Evolutionary conservation across 495 filamentous ascomycete species (phyloP), one percentile per base, ranked within the genome.

Genomic region (Halenospora varia): DNA sequence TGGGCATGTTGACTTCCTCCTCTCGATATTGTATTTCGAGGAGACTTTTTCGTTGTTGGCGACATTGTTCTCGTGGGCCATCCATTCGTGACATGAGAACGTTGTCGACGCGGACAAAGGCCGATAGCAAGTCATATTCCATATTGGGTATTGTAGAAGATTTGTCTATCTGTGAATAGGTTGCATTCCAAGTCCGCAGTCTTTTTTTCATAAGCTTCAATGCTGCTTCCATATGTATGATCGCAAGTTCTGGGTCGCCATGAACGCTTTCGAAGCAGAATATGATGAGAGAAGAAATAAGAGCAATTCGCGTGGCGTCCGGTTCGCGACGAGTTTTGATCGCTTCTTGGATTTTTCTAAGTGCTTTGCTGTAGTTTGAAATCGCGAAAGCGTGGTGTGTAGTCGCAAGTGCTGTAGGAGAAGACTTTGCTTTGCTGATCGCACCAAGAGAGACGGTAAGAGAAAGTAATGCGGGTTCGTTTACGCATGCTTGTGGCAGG

Each of bases 381-480:
- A 57, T 10, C 2, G 60, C 60, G 25, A 25, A 53, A 4, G 48
- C 1, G 2, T 18, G 59, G 46, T 61, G 59, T 29, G 25, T 11
- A 24, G 44, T 19, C 0, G 4, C 24, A 3, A 0, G 19, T 1
- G 23, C 13, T 2, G 15, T 1, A 2, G 75, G 77, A 56, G 82
- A 77, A 52, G 84, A 20, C 17, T 44, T 35, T 18, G 57, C 48
- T 51, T 55, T 60, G 3, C 25, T 83, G 17, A 85, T 70, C 0
- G 82, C 79, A 26, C 80, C 79, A n/a, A 88, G 68, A 25, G 85
- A 82, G 10, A 85, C 72, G 1, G 84, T 74, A 10, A 84, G 81
- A 62, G 87, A 81, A 10, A 79, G 75, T 48, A 88, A 79, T 6
- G 79, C 71, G 2, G 83, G 73, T 63, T 86, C 81, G 18, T 75